Base-by-base conservation (phyloP, 1,284 basidiomycete species). In the Afroboletus lepidellus region DNA sequence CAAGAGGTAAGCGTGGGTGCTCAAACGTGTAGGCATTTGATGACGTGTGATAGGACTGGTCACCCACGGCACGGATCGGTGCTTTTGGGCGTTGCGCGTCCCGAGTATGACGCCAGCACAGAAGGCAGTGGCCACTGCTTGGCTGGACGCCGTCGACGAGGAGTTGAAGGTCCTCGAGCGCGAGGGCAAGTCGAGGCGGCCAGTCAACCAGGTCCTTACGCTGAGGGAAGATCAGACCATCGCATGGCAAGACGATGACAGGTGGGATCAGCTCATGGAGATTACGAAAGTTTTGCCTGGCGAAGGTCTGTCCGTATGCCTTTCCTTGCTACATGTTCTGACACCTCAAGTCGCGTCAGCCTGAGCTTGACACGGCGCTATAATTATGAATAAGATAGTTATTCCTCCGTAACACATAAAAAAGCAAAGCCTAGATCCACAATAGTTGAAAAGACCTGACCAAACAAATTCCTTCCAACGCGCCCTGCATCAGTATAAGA, bases 1-100 rank as follows among this genome's bases (percentile, higher is more conserved):
- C 75, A 3, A 66, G 77, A 57, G 87, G 85, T 83, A 59, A 57
- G 27, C 9, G 6, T 27, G 6, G 27, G 27, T 27, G 27, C 9
- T 27, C 27, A 6, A 5, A 6, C 9, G 9, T 6, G 27, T 27
- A 9, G 27, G 27, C 6, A 27, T 27, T 27, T 9, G n/a, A n/a
- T n/a, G n/a, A n/a, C n/a, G n/a, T n/a, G n/a, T 21, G 8, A 7
- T n/a, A 87, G 85, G 83, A 1, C 80, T 81, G 47, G 83, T 89
- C 6, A 86, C 87, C 0, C 88, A 91, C 61, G 85, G 72, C 1
- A 79, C 79, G 3, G 89, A 91, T 61, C 73, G 76, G 8, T 51
- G 67, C 9, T 45, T 84, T 23, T 82, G 81, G 73, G 71, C 77
- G 3, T 64, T 80, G 13, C 70, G 75, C 57, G 39, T 72, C 33